Percentiles rank a stretch among this genome's conserved stretches.
These are phyloP conservation scores for Lactarius hengduanensis DNA, from an alignment of 768 basidiomycete species.

Conservation along the genomic window DNA sequence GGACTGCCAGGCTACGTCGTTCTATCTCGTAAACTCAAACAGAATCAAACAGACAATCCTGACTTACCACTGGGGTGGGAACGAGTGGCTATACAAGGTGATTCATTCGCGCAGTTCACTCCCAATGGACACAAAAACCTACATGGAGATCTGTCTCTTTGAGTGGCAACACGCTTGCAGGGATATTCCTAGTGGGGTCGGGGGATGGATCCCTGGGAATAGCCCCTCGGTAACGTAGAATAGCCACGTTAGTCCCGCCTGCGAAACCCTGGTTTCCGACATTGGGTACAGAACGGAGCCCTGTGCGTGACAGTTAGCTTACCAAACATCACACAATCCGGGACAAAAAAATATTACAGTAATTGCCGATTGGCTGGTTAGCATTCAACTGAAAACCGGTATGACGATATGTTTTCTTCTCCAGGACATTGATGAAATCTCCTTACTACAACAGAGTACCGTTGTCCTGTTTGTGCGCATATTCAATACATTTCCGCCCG, in stretches of 20 bases:
- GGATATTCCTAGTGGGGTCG: constrained; percentile 11
- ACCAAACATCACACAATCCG: background rate
- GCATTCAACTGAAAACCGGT: constrained; percentile 24
- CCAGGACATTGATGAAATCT: background rate
- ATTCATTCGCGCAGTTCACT: constrained; percentile 9
- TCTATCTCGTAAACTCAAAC: background rate
- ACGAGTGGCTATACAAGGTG: constrained; percentile 8
- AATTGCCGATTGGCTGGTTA: constrained; percentile 23
- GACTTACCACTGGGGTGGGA: constrained; percentile 18
- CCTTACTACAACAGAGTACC: constrained; percentile 35
- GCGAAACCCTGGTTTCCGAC: background rate
- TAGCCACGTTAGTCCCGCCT: constrained; percentile 20
- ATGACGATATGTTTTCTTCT: background rate
- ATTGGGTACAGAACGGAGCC: constrained; percentile 22
- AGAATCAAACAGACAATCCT: background rate
- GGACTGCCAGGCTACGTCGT: constrained; percentile 1
- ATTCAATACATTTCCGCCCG: background rate
- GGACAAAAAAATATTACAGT: background rate
- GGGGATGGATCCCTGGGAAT: background rate
- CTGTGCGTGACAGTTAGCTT: background rate
- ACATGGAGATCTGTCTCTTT: constrained; percentile 21
- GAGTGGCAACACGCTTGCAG: background rate
- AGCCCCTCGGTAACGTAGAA: constrained; percentile 22
- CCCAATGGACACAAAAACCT: background rate
- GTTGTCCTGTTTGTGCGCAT: constrained; percentile 23